These are phyloP conservation scores for Phytophthora quininea DNA, from an alignment of 352 stramenopile genomes.

Conservation along the genomic window DNA sequence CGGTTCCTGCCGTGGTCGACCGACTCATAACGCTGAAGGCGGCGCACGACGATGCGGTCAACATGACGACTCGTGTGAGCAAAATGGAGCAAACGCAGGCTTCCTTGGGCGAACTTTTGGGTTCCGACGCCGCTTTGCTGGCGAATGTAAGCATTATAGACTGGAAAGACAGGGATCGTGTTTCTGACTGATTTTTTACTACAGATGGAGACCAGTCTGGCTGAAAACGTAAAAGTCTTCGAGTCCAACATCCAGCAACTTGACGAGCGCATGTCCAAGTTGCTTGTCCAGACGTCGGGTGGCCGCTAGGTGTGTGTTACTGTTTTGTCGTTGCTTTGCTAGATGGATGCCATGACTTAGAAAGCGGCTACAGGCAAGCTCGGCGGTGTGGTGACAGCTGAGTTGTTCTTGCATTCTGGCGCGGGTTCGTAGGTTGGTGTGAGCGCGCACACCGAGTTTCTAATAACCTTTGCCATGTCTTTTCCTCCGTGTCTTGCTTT, in stretches of 20 bases:
- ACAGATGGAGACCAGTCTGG: constrained; percentile 80
- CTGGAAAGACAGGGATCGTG: too few species aligned
- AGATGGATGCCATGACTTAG: constrained; percentile 15
- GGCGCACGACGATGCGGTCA: constrained; percentile 70
- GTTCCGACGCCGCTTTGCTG: constrained; percentile 66
- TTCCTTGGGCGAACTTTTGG: constrained; percentile 58
- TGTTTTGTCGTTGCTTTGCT: constrained; percentile 21
- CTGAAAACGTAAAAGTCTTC: constrained; percentile 79
- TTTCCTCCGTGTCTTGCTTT: constrained; percentile 29
- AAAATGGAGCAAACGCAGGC: constrained; percentile 69
- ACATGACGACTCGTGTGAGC: constrained; percentile 52
- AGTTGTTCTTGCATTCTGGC: constrained; percentile 45
- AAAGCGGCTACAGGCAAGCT: constrained; percentile 24
- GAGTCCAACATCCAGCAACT: constrained; percentile 78
- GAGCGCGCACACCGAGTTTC: constrained; percentile 40
- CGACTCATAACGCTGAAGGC: constrained; percentile 73
- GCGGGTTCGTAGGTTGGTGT: constrained; percentile 44
- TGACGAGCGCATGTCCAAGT: constrained; percentile 69
- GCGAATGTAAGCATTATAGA: constrained; percentile 66
- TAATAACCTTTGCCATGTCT: constrained; percentile 36
- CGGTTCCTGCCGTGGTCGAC: constrained; percentile 73
- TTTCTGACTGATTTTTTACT: constrained; percentile 10
- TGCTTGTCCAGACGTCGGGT: constrained; percentile 34
- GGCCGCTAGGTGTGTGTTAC: constrained; percentile 21
- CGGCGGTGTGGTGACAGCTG: constrained; percentile 27